Evolutionary conservation across 2,329 filamentous ascomycete genomes (phyloP).

Genomic region (Colletotrichum paranaense): DNA sequence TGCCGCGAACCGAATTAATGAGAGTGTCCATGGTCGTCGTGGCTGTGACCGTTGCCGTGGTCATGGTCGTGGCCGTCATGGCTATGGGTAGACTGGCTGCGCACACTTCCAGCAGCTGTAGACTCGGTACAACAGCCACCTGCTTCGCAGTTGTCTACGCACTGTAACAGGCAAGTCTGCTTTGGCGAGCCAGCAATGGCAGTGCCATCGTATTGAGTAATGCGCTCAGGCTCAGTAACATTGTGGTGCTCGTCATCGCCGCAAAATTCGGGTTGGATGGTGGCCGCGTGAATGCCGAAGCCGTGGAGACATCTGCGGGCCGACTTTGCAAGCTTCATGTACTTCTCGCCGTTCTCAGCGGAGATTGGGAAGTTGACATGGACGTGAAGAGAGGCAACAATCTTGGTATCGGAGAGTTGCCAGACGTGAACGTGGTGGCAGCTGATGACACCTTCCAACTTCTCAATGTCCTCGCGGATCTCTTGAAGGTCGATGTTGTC

Average conservation of each 20-base stretch:
- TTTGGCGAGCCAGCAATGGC: constrained; percentile 40
- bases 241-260: constrained; percentile 58
- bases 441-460: constrained; percentile 85
- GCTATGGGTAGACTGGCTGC: constrained; percentile 44
- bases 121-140: constrained; percentile 56
- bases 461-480: constrained; percentile 90
- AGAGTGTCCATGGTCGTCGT: constrained; percentile 16
- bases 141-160: constrained; percentile 59
- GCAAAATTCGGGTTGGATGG: constrained; percentile 94
- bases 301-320: constrained; percentile 91
- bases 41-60: constrained; percentile 1
- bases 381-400: constrained; percentile 93
- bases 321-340: constrained; percentile 89
- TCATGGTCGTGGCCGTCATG: constrained; percentile 40
- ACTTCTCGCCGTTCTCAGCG: constrained; percentile 80
- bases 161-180: constrained; percentile 62
- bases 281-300: constrained; percentile 96
- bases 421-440: constrained; percentile 98
- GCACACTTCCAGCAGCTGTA: constrained; percentile 45
- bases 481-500: constrained; percentile 89
- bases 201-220: constrained; percentile 47
- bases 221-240: constrained; percentile 44
- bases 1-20: constrained; percentile 8
- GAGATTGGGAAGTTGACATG: constrained; percentile 92
- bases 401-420: constrained; percentile 95